Percentiles rank a stretch among this genome's conserved stretches.
Conservation (phyloP, 139 green algal species). For the Micractinium sp. region DNA sequence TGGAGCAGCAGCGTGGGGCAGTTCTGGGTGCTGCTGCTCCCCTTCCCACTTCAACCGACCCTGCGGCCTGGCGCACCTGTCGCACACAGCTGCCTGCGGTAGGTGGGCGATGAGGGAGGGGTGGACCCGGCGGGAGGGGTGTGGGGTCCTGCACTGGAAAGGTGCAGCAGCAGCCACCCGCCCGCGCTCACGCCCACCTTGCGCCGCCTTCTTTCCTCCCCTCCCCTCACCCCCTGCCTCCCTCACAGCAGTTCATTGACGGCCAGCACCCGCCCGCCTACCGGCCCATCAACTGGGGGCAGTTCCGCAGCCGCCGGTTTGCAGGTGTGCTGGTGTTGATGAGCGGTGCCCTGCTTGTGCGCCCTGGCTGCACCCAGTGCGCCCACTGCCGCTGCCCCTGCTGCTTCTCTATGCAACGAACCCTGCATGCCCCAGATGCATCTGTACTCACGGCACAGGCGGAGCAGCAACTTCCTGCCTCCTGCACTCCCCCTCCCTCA, state of each 20-base stretch:
- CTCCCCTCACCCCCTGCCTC: background rate
- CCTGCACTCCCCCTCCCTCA: background rate
- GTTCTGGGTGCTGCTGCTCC: background rate
- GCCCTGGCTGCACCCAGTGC: background rate
- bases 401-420: no score
- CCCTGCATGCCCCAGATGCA: background rate
- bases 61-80: no score
- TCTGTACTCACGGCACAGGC: background rate
- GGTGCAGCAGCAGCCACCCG: no score
- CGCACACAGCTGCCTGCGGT: background rate
- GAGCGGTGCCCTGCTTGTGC: background rate
- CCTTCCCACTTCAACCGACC: no score
- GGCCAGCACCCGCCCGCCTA: conserved; percentile 34
- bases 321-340: background rate
- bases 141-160: no score
- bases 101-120: background rate
- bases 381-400: background rate
- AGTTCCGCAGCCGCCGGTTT: conserved; percentile 44
- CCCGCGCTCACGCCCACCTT: no score
- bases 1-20: background rate
- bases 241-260: conserved; percentile 7
- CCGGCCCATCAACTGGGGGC: conserved; percentile 49
- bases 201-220: background rate
- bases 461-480: no score
- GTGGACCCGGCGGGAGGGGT: background rate